These are phyloP conservation scores for Teratosphaeria destructans DNA, from an alignment of 2,329 filamentous ascomycete genomes.

Conservation along the genomic window DNA sequence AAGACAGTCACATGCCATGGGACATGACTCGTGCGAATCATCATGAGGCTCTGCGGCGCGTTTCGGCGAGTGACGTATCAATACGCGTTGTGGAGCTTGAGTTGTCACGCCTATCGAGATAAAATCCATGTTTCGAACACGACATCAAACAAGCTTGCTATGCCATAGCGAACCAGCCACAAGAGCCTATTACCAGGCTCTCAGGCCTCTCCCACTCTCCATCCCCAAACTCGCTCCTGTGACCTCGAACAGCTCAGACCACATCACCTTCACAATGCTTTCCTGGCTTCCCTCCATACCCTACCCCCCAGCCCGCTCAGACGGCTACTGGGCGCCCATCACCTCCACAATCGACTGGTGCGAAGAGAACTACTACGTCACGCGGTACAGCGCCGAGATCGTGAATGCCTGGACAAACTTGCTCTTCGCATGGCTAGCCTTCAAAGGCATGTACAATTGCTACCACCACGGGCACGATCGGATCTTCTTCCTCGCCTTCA, in stretches of 20 bases:
- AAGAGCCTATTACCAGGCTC: background rate
- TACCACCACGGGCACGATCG: constrained; percentile 59
- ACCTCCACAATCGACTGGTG: constrained; percentile 71
- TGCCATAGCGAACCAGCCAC: background rate
- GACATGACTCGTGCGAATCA: background rate
- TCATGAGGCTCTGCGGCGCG: background rate
- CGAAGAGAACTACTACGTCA: constrained; percentile 70
- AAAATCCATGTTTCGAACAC: background rate
- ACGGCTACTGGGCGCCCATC: constrained; percentile 51
- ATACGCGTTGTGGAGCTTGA: background rate
- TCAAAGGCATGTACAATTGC: constrained; percentile 66
- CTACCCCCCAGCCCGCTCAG: constrained; percentile 19
- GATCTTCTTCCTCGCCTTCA: constrained; percentile 61
- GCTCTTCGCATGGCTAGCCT: constrained; percentile 68
- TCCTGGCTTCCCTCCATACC: constrained; percentile 21
- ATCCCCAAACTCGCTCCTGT: background rate
- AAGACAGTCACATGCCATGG: background rate
- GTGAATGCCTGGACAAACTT: constrained; percentile 74
- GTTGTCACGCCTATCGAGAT: background rate
- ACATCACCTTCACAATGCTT: constrained; percentile 25
- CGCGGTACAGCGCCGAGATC: constrained; percentile 64
- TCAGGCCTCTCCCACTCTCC: background rate
- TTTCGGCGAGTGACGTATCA: background rate
- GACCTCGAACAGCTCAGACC: background rate
- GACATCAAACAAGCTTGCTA: background rate